Base-by-base conservation (phyloP, 768 basidiomycete species). In the Amanita jacksonii region DNA sequence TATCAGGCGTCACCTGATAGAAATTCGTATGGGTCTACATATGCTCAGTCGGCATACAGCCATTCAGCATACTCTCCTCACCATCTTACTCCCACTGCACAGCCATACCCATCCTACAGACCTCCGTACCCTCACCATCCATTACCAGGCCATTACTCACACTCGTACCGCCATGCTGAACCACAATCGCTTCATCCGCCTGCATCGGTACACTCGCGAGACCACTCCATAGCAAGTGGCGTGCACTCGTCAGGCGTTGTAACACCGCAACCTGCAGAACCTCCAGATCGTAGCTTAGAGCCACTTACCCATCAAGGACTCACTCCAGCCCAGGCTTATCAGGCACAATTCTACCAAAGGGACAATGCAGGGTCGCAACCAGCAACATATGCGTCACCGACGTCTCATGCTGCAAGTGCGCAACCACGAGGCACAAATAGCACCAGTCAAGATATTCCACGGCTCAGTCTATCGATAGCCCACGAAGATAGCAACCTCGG, bases 311-410 rank as follows among this genome's bases (percentile, higher is more conserved):
- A 64, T 43, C 63, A 71, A 27, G 79, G 77, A 3, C 71, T 86
- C 41, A 83, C 84, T 3, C 77, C 83, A 34, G 81, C 84, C 8
- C 86, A 89, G 58, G 79, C 82, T 27, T 88, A 87, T 63, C 87
- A 86, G 55, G 77, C 79, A 6, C 83, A 88, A 58, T 71, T 85
- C 36, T 79, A 78, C 53, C 62, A 61, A 46, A 75, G 69, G 53
- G 67, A 59, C 45, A 63, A 70, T 32, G 54, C 62, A 37, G 55
- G 52, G 30, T 19, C 38, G 25, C 12, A 46, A 31, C 36, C 50
- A 40, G 16, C 43, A 23, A 27, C 46, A 43, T 28, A 52, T 49
- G 38, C 47, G 36, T 4, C 43, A 8, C 22, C 50, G 24, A 56
- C 67, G 15, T 52, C 62, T 16, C 53, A 50, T 24, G 56, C 54